A percentile compares a stretch with the other conserved stretches of the same genome.
Conservation (phyloP, 768 basidiomycete genomes). For the Mycena belliarum region DNA sequence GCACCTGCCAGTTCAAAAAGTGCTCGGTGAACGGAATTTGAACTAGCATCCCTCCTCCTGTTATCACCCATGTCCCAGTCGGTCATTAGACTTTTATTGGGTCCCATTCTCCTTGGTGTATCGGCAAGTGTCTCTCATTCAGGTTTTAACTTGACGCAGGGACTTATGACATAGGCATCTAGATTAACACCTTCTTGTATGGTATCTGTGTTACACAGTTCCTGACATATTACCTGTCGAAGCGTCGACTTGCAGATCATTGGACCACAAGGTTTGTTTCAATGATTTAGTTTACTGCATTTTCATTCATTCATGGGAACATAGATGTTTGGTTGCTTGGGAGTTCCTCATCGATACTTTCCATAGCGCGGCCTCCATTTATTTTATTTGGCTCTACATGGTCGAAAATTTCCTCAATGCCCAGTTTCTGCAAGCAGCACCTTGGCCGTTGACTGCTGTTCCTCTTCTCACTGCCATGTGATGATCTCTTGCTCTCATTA, state of each 20-base stretch:
- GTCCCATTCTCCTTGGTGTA: background rate
- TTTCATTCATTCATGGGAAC: background rate
- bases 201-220: slow-evolving; percentile 14
- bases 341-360: slow-evolving; percentile 22
- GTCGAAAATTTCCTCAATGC: slow-evolving; percentile 21
- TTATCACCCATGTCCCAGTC: background rate
- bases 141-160: no score
- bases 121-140: background rate
- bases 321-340: slow-evolving; percentile 17
- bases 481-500: background rate
- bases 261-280: background rate
- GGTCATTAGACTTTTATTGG: background rate
- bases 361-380: slow-evolving; percentile 14
- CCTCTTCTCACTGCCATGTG: slow-evolving; percentile 16
- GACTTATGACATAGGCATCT: background rate
- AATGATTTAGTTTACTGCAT: background rate
- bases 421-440: slow-evolving; percentile 9
- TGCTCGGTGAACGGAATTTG: no score
- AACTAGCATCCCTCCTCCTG: no score
- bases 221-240: slow-evolving; percentile 3
- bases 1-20: no score
- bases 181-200: slow-evolving; percentile 16
- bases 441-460: slow-evolving; percentile 21
- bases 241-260: background rate
- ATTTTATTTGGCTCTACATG: slow-evolving; percentile 22